phyloP scores from a whole-genome alignment of 768 basidiomycete genomes.

The Pleurotus giganteus region DNA sequence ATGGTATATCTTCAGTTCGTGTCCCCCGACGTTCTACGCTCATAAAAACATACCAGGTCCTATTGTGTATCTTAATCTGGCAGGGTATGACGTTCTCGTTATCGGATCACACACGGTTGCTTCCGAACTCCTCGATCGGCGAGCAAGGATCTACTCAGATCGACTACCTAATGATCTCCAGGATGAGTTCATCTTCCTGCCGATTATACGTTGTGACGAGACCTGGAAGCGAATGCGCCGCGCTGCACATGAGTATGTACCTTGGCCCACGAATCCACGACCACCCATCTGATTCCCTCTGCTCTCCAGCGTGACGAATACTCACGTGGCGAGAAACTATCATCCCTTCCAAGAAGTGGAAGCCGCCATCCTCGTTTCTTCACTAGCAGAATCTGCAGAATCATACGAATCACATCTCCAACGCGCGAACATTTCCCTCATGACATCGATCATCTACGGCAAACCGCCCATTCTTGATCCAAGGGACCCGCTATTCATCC shows the following conservation, averaged over 20 bases:
- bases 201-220: not conserved
- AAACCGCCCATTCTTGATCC: not conserved
- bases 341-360: constrained; percentile 8
- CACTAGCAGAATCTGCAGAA: not conserved
- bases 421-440: not conserved
- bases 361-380: constrained; percentile 6
- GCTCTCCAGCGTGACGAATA: not conserved
- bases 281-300: not conserved
- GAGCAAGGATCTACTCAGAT: constrained; percentile 20
- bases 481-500: not conserved
- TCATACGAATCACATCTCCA: not conserved
- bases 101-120: constrained; percentile 7
- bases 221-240: constrained; percentile 27
- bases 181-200: not conserved
- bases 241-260: constrained; percentile 21
- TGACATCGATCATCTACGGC: not conserved
- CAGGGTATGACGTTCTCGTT: constrained; percentile 8
- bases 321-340: constrained; percentile 3
- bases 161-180: constrained; percentile 20
- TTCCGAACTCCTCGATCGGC: constrained; percentile 15
- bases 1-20: not conserved
- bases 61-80: constrained; percentile 8
- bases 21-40: not conserved
- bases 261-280: not conserved
- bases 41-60: not conserved